Conservation (phyloP, 179 eudicot genomes). For the Camellia oleifera region DNA sequence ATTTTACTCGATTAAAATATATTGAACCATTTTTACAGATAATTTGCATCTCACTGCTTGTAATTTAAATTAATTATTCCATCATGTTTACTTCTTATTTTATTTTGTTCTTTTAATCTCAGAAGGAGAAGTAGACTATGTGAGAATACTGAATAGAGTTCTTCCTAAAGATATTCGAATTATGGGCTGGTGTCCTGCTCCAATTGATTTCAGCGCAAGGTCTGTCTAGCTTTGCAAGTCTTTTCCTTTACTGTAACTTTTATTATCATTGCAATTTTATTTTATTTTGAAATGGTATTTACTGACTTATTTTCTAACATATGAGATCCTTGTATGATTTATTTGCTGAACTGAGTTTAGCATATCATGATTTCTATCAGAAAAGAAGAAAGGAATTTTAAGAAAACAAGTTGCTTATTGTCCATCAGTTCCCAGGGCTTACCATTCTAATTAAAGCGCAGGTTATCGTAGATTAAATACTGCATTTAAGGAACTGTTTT, state of each 20-base stretch:
- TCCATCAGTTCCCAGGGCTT: background rate
- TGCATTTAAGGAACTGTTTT: background rate
- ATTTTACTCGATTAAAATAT: background rate
- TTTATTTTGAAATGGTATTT: background rate
- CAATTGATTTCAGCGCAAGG: conserved; percentile 86
- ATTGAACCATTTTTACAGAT: background rate
- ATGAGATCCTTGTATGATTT: background rate
- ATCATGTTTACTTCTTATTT: background rate
- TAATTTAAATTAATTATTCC: background rate
- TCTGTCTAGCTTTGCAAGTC: conserved; percentile 21
- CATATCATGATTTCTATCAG: background rate
- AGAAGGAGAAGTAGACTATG: conserved; percentile 80
- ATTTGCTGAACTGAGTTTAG: background rate
- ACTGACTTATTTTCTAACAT: background rate
- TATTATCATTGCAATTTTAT: background rate
- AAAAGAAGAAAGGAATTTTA: background rate
- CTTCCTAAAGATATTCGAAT: conserved; percentile 89
- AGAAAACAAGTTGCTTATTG: background rate
- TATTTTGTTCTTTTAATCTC: conserved; percentile 11
- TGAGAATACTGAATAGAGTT: conserved; percentile 63
- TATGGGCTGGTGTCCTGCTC: conserved; percentile 85
- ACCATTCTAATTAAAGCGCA: background rate
- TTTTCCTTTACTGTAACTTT: conserved; percentile 7
- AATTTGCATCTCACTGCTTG: background rate
- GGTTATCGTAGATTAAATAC: background rate